phyloP scores from a whole-genome alignment of 179 eudicot genomes.

The Beta corolliflora region DNA sequence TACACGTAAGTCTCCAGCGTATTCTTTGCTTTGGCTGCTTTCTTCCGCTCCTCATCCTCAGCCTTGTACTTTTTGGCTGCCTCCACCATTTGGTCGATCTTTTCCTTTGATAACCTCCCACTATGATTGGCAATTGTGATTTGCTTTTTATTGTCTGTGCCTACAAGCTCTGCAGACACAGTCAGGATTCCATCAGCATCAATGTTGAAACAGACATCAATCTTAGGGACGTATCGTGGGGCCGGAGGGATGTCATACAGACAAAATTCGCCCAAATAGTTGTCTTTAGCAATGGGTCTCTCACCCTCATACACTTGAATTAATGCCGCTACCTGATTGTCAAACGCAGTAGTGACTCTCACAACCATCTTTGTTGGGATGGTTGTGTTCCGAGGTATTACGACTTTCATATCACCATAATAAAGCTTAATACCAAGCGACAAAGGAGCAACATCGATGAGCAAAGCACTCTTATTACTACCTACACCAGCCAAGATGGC shows the following conservation, averaged over 20 bases:
- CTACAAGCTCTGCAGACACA: conserved; percentile 33
- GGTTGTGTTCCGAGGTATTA: background rate
- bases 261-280: background rate
- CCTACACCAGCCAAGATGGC: background rate
- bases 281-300: background rate
- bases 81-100: conserved; percentile 9
- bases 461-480: background rate
- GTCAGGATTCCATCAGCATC: conserved; percentile 40
- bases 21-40: conserved; percentile 28
- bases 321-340: background rate
- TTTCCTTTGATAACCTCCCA: conserved; percentile 21
- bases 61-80: conserved; percentile 20
- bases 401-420: background rate
- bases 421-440: background rate
- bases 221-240: conserved; percentile 24
- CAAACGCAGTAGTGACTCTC: background rate
- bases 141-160: conserved; percentile 30
- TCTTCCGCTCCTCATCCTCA: conserved; percentile 24
- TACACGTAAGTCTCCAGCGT: conserved; percentile 22
- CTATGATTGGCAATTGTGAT: conserved; percentile 41
- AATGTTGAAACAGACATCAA: conserved; percentile 30
- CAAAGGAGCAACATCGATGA: background rate
- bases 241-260: conserved; percentile 27
- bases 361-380: background rate
- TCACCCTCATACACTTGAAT: background rate